phyloP scores from a whole-genome alignment of 495 filamentous ascomycete species.

The Aspergillus nanangensis region DNA sequence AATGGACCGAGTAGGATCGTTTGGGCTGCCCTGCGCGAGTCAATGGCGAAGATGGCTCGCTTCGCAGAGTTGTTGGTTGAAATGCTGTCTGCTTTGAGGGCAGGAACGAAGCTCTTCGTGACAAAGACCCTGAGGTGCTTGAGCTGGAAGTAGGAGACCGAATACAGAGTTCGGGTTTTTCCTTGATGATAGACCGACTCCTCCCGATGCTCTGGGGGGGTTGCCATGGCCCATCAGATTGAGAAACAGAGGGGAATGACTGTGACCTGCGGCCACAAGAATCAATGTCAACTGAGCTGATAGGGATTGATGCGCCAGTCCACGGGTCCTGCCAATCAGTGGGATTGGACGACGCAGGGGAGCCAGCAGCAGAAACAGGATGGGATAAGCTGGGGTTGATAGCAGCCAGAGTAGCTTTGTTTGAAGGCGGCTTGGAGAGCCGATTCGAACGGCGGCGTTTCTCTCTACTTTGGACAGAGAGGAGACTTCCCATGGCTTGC shows the following conservation, averaged over 20 bases:
- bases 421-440: conserved; percentile 41
- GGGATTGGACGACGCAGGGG: conserved; percentile 6
- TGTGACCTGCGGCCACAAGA: conserved; percentile 9
- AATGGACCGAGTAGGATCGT: conserved; percentile 31
- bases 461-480: conserved; percentile 32
- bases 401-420: conserved; percentile 13
- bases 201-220: not conserved
- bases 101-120: conserved; percentile 14
- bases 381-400: conserved; percentile 8
- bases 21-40: conserved; percentile 16
- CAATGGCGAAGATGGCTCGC: conserved; percentile 11
- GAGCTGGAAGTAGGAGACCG: conserved; percentile 1
- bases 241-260: conserved; percentile 11
- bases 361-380: conserved; percentile 5
- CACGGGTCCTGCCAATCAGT: conserved; percentile 15
- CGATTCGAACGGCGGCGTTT: conserved; percentile 35
- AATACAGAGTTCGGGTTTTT: conserved; percentile 1
- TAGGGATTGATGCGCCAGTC: conserved; percentile 10
- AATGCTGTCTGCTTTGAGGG: conserved; percentile 17
- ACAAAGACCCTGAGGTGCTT: conserved; percentile 6
- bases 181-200: conserved; percentile 2
- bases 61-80: conserved; percentile 18
- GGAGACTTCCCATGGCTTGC: conserved; percentile 34
- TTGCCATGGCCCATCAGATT: conserved; percentile 8
- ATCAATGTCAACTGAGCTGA: conserved; percentile 3